Evolutionary conservation across 345 rosid species (phyloP).

Genomic region (Gossypium arboreum): DNA sequence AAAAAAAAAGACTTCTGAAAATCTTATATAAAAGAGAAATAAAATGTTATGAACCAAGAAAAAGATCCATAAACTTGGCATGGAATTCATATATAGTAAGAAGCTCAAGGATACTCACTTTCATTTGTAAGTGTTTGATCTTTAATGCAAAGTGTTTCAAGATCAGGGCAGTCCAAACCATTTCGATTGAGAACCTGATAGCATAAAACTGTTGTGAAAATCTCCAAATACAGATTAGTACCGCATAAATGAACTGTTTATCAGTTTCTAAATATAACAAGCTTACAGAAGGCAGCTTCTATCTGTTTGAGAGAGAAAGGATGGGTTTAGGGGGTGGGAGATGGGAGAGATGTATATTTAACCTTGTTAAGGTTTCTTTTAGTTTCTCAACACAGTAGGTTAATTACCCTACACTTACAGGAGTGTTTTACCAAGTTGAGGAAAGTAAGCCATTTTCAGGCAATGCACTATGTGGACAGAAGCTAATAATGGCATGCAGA

Average conservation of each 20-base stretch:
- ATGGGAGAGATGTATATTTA: not conserved
- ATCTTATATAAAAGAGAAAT: not conserved
- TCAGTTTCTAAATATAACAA: not conserved
- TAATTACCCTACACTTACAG: not conserved
- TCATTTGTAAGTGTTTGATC: conserved; percentile 83
- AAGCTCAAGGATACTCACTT: conserved; percentile 40
- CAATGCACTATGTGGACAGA: not conserved
- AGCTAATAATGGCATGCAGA: not conserved
- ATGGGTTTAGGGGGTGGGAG: too few relatives aligned
- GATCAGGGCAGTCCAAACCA: conserved; percentile 75
- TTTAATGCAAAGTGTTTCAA: conserved; percentile 64
- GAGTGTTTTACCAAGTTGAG: not conserved
- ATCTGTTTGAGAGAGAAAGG: not conserved
- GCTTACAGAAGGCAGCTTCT: not conserved
- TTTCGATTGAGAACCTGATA: conserved; percentile 68
- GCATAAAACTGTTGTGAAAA: conserved; percentile 7
- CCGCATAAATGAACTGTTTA: not conserved
- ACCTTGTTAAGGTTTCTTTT: not conserved
- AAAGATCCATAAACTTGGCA: not conserved
- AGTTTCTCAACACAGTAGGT: not conserved
- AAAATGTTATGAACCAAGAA: not conserved
- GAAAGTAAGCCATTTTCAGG: not conserved
- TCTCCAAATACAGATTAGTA: not conserved
- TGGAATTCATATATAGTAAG: not conserved
- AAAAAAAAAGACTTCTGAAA: not conserved